Base-by-base conservation (phyloP, 352 stramenopile species). In the Phytophthora sp. region DNA sequence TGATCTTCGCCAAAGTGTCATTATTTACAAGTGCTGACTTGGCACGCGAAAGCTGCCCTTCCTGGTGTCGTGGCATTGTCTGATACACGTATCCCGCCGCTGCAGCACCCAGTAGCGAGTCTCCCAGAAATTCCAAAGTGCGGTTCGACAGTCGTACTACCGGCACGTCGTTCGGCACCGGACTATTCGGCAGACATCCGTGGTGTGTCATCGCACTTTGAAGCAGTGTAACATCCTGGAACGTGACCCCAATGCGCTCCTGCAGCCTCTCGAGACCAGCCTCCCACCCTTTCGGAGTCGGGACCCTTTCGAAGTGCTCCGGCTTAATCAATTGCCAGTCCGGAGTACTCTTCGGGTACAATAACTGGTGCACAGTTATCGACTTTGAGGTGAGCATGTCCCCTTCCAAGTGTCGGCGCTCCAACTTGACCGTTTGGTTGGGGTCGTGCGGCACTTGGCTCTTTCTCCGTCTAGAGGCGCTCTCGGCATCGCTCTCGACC, bases 1-100 rank as follows among this genome's bases (percentile, higher is more conserved):
- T 89, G 49, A 92, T 82, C 45, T 81, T 81, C 16, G 83, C 77
- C 9, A 95, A 69, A 45, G 80, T 87, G 3, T 82, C 58, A 54
- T 95, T 95, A 66, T 93, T 94, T 30, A 94, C 87, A 13, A 95
- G 60, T 12, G 80, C 74, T 11, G 74, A 59, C 66, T 92, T 92
- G 50, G 84, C 65, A 13, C 75, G 71, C n/a, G 84, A 91, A 35
- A 95, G 71, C 47, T 94, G 84, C 0, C 87, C 87, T 64, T 95
- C 87, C 49, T 92, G 82, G 63, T 86, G 80, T 16, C 45, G 53
- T 13, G 87, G 84, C 38, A 91, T 72, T 49, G 73, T 75, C 64
- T 95, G 87, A 57, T 91, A 95, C n/a, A 93, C 63, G 51, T 86
- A 86, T 20, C 68, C 79, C 4, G 87, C 72, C 4, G 84, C 79